phyloP scores from a whole-genome alignment of 2,329 filamentous ascomycete species.

The Fusarium lyarnte region DNA sequence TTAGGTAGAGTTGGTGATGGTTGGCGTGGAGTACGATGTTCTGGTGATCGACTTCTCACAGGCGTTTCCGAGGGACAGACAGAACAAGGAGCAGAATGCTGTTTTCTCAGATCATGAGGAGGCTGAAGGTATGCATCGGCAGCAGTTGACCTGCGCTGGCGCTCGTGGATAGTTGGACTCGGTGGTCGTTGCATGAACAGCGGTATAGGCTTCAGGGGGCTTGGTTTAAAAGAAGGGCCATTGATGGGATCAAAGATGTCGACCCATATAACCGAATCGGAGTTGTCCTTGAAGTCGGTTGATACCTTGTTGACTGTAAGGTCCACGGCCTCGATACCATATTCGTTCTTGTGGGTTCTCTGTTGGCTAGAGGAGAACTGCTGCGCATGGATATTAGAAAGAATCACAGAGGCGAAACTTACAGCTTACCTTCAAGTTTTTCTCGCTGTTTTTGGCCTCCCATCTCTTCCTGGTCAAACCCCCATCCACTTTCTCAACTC shows the following conservation, averaged over 20 bases:
- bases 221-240: conserved; percentile 57
- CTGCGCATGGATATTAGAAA: conserved; percentile 2
- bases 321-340: conserved; percentile 14
- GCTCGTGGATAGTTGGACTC: conserved; percentile 22
- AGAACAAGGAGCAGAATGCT: conserved; percentile 6
- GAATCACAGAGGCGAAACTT: neutral
- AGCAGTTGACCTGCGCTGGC: conserved; percentile 12
- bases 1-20: neutral
- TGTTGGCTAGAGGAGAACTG: conserved; percentile 9
- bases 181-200: conserved; percentile 53
- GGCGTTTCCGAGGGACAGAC: conserved; percentile 1
- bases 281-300: conserved; percentile 35
- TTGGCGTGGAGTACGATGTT: neutral
- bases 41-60: neutral
- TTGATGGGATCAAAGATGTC: conserved; percentile 60
- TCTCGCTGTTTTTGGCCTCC: conserved; percentile 46
- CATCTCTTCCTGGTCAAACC: conserved; percentile 58
- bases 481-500: conserved; percentile 56
- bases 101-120: conserved; percentile 5
- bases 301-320: neutral
- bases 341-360: neutral
- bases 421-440: conserved; percentile 1
- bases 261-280: conserved; percentile 57
- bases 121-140: conserved; percentile 25
- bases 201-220: conserved; percentile 62